Evolutionary conservation across 202 grass and related monocot genomes (phyloP).

Genomic region (Schoenoplectus tabernaemontani): DNA sequence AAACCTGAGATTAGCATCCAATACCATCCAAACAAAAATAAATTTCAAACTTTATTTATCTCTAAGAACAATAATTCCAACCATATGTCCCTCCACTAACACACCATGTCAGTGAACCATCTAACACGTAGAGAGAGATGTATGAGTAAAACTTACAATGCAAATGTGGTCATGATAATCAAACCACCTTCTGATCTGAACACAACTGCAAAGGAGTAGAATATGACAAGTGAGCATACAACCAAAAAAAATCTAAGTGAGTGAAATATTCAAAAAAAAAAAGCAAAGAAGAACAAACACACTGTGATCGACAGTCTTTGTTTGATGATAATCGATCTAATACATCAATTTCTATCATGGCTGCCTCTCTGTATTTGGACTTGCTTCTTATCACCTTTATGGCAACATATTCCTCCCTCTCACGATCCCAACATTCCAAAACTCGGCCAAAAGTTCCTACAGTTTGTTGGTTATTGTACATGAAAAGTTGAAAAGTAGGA

Average conservation of each 20-base stretch:
- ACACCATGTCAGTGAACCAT: constrained; percentile 37
- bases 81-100: constrained; percentile 9
- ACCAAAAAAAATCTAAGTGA: constrained; percentile 12
- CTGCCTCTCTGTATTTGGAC: constrained; percentile 71
- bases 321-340: constrained; percentile 69
- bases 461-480: constrained; percentile 25
- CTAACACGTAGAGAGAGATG: constrained; percentile 37
- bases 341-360: constrained; percentile 89
- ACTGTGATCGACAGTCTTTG: constrained; percentile 62
- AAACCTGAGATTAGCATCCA: constrained; percentile 93
- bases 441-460: constrained; percentile 91
- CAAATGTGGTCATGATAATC: constrained; percentile 83
- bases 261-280: constrained; percentile 14
- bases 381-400: constrained; percentile 87
- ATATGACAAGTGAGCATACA: constrained; percentile 1
- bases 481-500: constrained; percentile 29
- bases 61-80: constrained; percentile 25
- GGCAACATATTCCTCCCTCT: constrained; percentile 75
- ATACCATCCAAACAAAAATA: constrained; percentile 71
- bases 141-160: constrained; percentile 64
- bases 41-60: constrained; percentile 40
- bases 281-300: constrained; percentile 21
- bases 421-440: constrained; percentile 98
- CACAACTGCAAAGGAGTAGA: constrained; percentile 40
- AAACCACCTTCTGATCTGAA: constrained; percentile 92